Evolutionary conservation across 163 green algal genomes (phyloP).

Genomic region (Trebouxiophyceae sp.): DNA sequence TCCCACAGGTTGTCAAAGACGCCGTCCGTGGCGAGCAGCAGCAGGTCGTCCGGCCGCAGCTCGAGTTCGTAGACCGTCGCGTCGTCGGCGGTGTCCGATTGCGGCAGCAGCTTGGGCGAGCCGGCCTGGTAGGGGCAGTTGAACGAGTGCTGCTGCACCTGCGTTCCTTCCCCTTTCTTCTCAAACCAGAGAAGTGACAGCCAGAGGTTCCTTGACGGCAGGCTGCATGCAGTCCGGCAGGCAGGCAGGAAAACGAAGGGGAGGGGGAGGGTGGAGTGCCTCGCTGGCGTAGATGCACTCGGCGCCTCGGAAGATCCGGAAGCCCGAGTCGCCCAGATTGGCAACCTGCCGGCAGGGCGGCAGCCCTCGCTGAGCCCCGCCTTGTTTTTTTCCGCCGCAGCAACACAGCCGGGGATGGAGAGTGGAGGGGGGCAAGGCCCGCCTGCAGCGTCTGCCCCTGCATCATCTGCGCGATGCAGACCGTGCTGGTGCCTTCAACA

Average conservation of each 20-base stretch:
- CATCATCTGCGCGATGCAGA: slow-evolving; percentile 9
- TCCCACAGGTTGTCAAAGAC: slow-evolving; percentile 86
- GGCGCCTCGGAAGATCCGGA: slow-evolving; percentile 63
- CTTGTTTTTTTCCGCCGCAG: too few species aligned
- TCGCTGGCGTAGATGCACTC: slow-evolving; percentile 22
- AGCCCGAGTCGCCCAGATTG: slow-evolving; percentile 63
- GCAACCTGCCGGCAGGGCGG: too few species aligned
- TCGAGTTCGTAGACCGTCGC: slow-evolving; percentile 46
- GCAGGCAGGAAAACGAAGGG: slow-evolving; percentile 1
- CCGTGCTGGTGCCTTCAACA: slow-evolving; percentile 22
- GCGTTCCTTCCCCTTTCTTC: too few species aligned
- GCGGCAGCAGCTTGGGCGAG: slow-evolving; percentile 40
- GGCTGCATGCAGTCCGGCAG: neutral
- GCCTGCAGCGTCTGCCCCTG: neutral
- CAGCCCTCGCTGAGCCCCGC: too few species aligned
- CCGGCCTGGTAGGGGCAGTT: slow-evolving; percentile 79
- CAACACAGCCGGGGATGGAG: neutral
- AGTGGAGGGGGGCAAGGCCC: neutral
- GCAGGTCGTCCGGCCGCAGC: slow-evolving; percentile 37
- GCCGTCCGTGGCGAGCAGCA: slow-evolving; percentile 67
- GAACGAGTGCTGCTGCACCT: slow-evolving; percentile 74
- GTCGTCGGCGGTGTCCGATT: slow-evolving; percentile 52
- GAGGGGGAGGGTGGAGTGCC: neutral
- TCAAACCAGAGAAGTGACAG: neutral
- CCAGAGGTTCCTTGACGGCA: neutral